These are phyloP conservation scores for Monosporascus sp. DNA, from an alignment of 2,329 filamentous ascomycete species.

Conservation along the genomic window DNA sequence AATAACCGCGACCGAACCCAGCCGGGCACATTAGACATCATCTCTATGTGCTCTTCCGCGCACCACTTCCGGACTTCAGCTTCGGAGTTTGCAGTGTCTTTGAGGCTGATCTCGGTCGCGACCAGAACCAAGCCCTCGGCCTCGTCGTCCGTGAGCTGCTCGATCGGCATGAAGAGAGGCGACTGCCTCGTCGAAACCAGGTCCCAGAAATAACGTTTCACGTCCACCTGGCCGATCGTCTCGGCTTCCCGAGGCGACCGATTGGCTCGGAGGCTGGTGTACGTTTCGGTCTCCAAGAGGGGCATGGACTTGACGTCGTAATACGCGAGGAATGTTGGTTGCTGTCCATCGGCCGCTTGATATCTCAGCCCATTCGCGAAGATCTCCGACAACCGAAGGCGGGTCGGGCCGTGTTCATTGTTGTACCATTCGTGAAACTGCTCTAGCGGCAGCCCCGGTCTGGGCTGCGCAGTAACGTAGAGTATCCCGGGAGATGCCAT, in stretches of 20 bases:
- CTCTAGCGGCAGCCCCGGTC: conserved; percentile 54
- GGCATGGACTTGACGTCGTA: conserved; percentile 78
- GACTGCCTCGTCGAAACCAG: conserved; percentile 51
- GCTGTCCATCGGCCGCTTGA: conserved; percentile 55
- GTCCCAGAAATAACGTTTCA: conserved; percentile 68
- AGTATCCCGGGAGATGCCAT: conserved; percentile 62
- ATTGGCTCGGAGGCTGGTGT: conserved; percentile 58
- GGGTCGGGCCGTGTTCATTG: conserved; percentile 81
- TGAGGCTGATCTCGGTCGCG: conserved; percentile 53
- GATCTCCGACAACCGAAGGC: conserved; percentile 70
- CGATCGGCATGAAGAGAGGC: conserved; percentile 52
- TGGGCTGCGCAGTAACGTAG: conserved; percentile 82
- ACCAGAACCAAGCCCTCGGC: conserved; percentile 57
- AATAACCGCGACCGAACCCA: conserved; percentile 72
- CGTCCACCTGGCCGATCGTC: conserved; percentile 52
- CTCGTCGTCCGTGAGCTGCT: conserved; percentile 53
- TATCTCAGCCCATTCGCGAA: conserved; percentile 75
- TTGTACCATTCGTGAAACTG: conserved; percentile 94
- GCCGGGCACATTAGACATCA: conserved; percentile 69
- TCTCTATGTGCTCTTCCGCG: conserved; percentile 64
- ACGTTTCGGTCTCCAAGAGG: conserved; percentile 63
- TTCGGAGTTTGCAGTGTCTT: conserved; percentile 43
- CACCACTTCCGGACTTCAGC: conserved; percentile 62
- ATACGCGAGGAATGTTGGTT: conserved; percentile 69
- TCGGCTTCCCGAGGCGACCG: conserved; percentile 48